These are phyloP conservation scores for Urostyla sp. DNA, from an alignment of 73 alveolate species.

Conservation along the genomic window DNA sequence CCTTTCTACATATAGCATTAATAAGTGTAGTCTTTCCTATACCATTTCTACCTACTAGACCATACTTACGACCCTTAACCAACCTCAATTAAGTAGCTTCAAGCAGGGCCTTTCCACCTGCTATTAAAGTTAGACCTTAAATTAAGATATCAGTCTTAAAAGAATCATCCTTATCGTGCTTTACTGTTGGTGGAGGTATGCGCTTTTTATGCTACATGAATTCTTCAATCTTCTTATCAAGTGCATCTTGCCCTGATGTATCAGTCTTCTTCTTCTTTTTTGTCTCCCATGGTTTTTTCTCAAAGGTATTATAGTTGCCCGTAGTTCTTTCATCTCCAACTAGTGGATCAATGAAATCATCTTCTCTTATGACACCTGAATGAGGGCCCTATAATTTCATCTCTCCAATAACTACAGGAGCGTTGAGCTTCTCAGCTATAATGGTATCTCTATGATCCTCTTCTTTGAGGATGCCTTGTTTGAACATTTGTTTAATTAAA, in stretches of 20 bases:
- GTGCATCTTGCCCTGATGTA: conserved; percentile 79
- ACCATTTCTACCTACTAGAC: conserved; percentile 99
- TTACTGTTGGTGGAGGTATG: conserved; percentile 86
- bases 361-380: conserved; percentile 77
- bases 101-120: conserved; percentile 97
- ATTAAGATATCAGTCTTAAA: conserved; percentile 89
- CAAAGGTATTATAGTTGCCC: conserved; percentile 77
- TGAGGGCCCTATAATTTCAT: conserved; percentile 68
- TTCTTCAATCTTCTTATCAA: conserved; percentile 88
- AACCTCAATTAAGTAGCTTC: conserved; percentile 94
- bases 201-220: conserved; percentile 77
- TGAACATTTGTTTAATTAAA: conserved; percentile 71
- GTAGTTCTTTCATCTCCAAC: conserved; percentile 73
- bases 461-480: conserved; percentile 67
- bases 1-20: conserved; percentile 95
- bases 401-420: conserved; percentile 81
- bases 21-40: conserved; percentile 98
- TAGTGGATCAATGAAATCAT: conserved; percentile 77
- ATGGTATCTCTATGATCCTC: conserved; percentile 86
- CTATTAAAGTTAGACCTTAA: conserved; percentile 85
- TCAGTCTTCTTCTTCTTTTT: conserved; percentile 75
- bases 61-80: conserved; percentile 94
- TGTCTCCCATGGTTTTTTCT: conserved; percentile 66
- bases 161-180: conserved; percentile 89
- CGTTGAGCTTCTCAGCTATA: conserved; percentile 78